Evolutionary conservation across 345 rosid genomes (phyloP), one percentile per base, ranked within the genome.

Genomic region (Pseudoturritis turrita): DNA sequence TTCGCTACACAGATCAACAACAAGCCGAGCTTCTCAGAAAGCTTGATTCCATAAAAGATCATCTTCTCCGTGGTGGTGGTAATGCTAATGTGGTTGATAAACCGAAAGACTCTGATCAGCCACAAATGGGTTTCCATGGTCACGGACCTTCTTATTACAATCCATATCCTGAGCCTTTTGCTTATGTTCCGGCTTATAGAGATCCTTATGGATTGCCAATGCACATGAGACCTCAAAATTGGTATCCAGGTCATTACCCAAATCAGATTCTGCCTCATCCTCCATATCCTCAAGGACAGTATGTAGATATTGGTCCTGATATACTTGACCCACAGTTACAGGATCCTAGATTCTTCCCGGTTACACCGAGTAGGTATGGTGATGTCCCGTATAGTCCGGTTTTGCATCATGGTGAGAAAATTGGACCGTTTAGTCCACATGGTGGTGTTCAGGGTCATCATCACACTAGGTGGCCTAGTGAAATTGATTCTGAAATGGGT

Each of bases 71-170:
- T 17, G 61, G 64, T 17, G 61, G 64, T 54, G 49, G 55, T 71
- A 37, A 29, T 58, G 15, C 56, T 15, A 51, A 51, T 59, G n/a
- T 56, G 41, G 40, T 1, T 19, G 62, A 35, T 45, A 26, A 55
- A 21, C 73, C 70, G n/a, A 33, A 31, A 28, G 56, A 21, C 11
- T 29, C 55, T 3, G 43, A 63, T 28, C 68, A 35, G 18, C 28
- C 76, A 31, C 71, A 28, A 11, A 10, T 39, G 68, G 71, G 51
- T 67, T 64, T 55, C 43, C 71, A 54, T 33, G 70, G 22, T 5
- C 77, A 71, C 2, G 81, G 80, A 25, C 83, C 85, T 21, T 60
- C 85, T 72, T 86, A 77, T 81, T 77, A 79, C 66, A 76, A 68
- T 65, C 84, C 80, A 46, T 72, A 15, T 35, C 84, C 81, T 33